Conservation (phyloP, 768 basidiomycete genomes). For the Leccinum subtestaceum region DNA sequence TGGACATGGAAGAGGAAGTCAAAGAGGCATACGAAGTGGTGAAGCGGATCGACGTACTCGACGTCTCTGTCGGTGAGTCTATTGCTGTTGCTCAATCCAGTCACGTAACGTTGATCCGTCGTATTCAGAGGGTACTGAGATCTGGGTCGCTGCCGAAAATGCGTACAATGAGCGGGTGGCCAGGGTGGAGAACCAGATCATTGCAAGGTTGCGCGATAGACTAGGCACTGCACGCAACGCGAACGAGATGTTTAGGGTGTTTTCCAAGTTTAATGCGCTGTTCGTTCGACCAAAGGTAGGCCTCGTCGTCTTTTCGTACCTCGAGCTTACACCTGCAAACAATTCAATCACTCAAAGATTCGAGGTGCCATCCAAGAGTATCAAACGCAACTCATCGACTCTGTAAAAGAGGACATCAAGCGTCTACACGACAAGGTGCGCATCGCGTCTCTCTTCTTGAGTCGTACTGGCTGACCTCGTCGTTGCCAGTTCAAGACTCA, state of each 20-base stretch:
- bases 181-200: slow-evolving; percentile 97
- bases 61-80: slow-evolving; percentile 83
- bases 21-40: slow-evolving; percentile 96
- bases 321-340: neutral
- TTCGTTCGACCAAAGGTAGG: slow-evolving; percentile 93
- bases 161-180: slow-evolving; percentile 98
- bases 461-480: slow-evolving; percentile 1
- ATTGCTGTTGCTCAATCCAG: neutral
- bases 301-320: neutral
- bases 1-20: slow-evolving; percentile 99
- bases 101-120: slow-evolving; percentile 1
- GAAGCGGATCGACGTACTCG: slow-evolving; percentile 93
- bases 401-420: slow-evolving; percentile 98
- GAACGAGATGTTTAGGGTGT: slow-evolving; percentile 99
- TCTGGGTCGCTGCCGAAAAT: slow-evolving; percentile 96
- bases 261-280: slow-evolving; percentile 96
- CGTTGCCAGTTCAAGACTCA: slow-evolving; percentile 81
- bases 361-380: slow-evolving; percentile 99
- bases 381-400: slow-evolving; percentile 97
- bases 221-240: slow-evolving; percentile 95
- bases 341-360: slow-evolving; percentile 49
- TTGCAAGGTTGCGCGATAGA: slow-evolving; percentile 85
- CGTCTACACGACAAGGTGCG: slow-evolving; percentile 85
- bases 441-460: neutral
- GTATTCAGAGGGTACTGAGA: slow-evolving; percentile 84